phyloP scores from a whole-genome alignment of 306 rosid genomes.

The Acmispon strigosus region DNA sequence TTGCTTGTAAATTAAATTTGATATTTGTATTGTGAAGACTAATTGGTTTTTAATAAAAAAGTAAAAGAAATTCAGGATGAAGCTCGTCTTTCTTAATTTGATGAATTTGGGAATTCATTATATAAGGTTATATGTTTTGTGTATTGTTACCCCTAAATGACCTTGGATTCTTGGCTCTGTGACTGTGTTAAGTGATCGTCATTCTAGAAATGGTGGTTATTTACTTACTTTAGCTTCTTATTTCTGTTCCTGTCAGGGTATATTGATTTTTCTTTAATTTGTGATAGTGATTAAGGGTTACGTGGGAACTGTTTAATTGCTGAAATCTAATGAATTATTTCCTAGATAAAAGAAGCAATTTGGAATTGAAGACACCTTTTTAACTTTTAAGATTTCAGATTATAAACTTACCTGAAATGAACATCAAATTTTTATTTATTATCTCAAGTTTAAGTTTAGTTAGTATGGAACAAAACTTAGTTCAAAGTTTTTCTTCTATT shows the following conservation, averaged over 20 bases:
- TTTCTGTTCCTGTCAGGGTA: not conserved
- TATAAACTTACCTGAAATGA: not conserved
- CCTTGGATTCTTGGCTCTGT: not conserved
- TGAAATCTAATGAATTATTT: not conserved
- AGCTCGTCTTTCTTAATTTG: not conserved
- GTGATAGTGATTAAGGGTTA: not conserved
- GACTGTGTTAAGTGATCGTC: not conserved
- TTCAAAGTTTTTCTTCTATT: not conserved
- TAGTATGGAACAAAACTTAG: not conserved
- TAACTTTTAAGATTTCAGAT: not conserved
- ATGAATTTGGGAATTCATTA: not conserved
- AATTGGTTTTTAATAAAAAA: not conserved
- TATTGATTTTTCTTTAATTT: not conserved
- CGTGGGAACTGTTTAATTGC: not conserved
- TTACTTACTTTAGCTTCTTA: not conserved
- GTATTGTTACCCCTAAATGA: not conserved
- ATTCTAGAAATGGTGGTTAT: not conserved
- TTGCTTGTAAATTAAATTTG: not conserved
- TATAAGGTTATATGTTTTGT: not conserved
- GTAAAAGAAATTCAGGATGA: not conserved
- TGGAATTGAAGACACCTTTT: not conserved
- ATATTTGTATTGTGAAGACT: not conserved
- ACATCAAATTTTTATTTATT: not conserved
- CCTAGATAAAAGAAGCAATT: not conserved
- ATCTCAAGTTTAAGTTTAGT: not conserved